Conservation (phyloP, 2,329 filamentous ascomycete genomes). For the Diplodia mutila region DNA sequence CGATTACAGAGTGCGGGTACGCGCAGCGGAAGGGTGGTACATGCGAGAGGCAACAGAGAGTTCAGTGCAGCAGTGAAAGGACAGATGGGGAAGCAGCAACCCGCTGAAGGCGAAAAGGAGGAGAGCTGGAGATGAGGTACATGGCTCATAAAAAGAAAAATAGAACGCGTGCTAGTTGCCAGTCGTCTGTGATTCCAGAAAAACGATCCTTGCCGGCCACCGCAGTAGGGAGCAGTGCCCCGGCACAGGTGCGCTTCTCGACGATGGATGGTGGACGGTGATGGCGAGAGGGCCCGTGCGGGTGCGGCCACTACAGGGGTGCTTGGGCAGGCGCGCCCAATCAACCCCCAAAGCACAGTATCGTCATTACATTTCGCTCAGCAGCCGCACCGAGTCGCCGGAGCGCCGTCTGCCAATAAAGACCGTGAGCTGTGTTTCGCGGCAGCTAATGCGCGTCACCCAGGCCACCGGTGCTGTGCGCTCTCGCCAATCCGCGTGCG, state of each 20-base stretch:
- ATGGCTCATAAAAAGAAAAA: conserved; percentile 1
- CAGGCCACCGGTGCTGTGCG: neutral
- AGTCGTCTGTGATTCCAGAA: conserved; percentile 8
- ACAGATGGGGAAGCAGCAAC: conserved; percentile 22
- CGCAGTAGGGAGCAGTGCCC: neutral
- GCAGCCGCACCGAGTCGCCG: conserved; percentile 4
- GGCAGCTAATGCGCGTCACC: conserved; percentile 25
- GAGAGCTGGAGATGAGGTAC: neutral
- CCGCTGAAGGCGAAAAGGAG: neutral
- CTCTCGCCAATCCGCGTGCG: conserved; percentile 6
- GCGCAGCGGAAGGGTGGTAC: neutral
- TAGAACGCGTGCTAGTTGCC: neutral
- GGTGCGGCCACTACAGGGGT: conserved; percentile 3
- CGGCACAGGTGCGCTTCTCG: neutral
- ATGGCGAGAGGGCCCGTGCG: neutral
- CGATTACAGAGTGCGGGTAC: conserved; percentile 7
- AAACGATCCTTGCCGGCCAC: neutral
- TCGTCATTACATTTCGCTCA: conserved; percentile 1
- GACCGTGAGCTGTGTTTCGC: neutral
- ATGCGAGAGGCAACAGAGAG: neutral
- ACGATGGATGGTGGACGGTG: conserved; percentile 14
- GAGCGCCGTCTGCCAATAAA: conserved; percentile 13
- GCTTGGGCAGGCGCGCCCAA: neutral
- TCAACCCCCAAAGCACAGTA: neutral
- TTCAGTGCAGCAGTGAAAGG: neutral